Percentiles rank a stretch among this genome's conserved stretches.
phyloP scores from a whole-genome alignment of 176 grass and related monocot species.

The Paspalum notatum region DNA sequence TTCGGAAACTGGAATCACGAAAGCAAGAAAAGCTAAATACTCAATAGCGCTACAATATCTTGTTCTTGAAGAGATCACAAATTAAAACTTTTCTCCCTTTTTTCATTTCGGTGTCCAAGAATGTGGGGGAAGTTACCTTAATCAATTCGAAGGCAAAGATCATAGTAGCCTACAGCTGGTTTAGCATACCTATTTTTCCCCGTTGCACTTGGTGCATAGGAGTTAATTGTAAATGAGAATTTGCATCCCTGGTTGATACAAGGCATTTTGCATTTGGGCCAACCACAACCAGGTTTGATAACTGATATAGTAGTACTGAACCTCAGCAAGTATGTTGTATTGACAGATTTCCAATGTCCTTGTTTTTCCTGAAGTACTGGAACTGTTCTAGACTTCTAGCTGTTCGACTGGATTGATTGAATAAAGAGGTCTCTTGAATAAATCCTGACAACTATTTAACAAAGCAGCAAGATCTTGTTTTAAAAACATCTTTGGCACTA shows the following conservation, averaged over 20 bases:
- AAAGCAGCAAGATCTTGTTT: not conserved
- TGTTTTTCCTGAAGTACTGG: not conserved
- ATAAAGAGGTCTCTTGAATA: too few species aligned
- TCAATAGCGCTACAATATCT: conserved; percentile 79
- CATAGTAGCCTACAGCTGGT: not conserved
- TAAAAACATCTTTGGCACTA: not conserved
- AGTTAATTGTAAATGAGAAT: conserved; percentile 17
- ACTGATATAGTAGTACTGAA: not conserved
- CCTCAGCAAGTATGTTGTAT: not conserved
- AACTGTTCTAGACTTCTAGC: not conserved
- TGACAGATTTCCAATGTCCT: not conserved
- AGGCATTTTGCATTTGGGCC: not conserved
- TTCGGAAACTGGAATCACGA: conserved; percentile 42
- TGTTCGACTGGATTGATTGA: not conserved
- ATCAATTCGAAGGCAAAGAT: not conserved
- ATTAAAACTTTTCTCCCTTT: conserved; percentile 15
- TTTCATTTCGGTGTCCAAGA: not conserved
- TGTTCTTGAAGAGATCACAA: conserved; percentile 63
- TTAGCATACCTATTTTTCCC: not conserved
- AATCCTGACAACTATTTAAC: not conserved
- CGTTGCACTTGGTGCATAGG: not conserved
- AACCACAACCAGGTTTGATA: not conserved
- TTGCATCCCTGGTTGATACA: conserved; percentile 10
- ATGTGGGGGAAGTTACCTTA: not conserved
- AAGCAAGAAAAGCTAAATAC: conserved; percentile 72